Evolutionary conservation across 345 rosid species (phyloP).

Genomic region (Salix udensis): DNA sequence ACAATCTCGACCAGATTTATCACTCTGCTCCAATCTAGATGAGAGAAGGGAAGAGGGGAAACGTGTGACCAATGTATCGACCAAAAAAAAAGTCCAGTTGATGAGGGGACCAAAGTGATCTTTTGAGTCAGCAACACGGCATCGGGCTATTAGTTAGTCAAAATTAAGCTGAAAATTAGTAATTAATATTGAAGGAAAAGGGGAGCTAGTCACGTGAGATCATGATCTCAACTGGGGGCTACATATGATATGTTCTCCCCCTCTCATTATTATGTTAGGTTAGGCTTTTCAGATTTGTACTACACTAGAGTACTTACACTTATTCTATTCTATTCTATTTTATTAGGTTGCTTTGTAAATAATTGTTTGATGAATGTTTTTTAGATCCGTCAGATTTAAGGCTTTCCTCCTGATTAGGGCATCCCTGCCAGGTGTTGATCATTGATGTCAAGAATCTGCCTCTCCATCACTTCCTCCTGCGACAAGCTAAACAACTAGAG

Average conservation of each 20-base stretch:
- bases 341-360: too few relatives aligned
- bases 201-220: constrained; percentile 38
- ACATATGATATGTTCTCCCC: not conserved
- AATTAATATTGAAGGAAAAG: not conserved
- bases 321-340: too few relatives aligned
- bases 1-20: too few relatives aligned
- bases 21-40: constrained; percentile 14
- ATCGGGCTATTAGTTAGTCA: not conserved
- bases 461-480: too few relatives aligned
- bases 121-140: constrained; percentile 23
- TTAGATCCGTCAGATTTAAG: too few relatives aligned
- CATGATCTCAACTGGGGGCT: constrained; percentile 31
- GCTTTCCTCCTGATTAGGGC: too few relatives aligned
- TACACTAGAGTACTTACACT: too few relatives aligned
- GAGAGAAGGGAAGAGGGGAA: constrained; percentile 1
- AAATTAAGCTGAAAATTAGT: not conserved
- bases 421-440: too few relatives aligned
- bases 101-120: constrained; percentile 13
- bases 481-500: too few relatives aligned
- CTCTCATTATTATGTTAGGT: constrained; percentile 33
- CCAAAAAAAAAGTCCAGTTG: constrained; percentile 1
- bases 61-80: constrained; percentile 20
- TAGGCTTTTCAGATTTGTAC: constrained; percentile 10
- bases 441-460: too few relatives aligned
- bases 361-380: too few relatives aligned